phyloP scores from a whole-genome alignment of 345 rosid species.

The Litchi chinensis region DNA sequence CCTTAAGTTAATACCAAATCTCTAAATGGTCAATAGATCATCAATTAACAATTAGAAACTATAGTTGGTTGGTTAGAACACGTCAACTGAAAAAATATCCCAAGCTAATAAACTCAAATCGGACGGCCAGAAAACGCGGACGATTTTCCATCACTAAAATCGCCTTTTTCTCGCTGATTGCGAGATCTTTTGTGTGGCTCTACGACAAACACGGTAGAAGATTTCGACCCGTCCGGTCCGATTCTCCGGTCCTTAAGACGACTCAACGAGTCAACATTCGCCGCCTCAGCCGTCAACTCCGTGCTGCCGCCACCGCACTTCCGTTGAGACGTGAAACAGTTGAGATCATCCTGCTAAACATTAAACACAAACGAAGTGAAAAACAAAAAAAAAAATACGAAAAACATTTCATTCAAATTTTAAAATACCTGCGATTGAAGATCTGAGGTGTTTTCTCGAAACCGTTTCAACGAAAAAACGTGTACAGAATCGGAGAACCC shows the following conservation, averaged over 20 bases:
- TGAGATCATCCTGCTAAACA: constrained; percentile 24
- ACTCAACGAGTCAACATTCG: constrained; percentile 25
- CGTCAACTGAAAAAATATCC: constrained; percentile 21
- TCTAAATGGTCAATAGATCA: background rate
- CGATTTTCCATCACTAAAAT: background rate
- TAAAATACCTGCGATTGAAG: constrained; percentile 31
- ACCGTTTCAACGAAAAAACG: constrained; percentile 30
- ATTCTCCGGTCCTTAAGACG: constrained; percentile 21
- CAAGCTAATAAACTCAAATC: constrained; percentile 19
- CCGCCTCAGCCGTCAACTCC: constrained; percentile 20
- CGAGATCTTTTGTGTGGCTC: constrained; percentile 15
- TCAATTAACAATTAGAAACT: background rate
- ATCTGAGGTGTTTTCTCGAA: constrained; percentile 28
- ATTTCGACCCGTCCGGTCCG: constrained; percentile 12
- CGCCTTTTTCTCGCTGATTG: background rate
- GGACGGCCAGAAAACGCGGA: constrained; percentile 25
- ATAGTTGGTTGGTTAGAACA: constrained; percentile 14
- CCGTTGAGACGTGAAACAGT: constrained; percentile 18
- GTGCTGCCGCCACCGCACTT: background rate
- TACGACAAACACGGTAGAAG: constrained; percentile 10
- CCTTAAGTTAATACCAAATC: background rate
- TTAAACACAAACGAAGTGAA: background rate
- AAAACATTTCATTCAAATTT: background rate
- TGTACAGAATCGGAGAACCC: constrained; percentile 24
- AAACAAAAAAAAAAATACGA: background rate